Evolutionary conservation across 345 rosid genomes (phyloP), one percentile per base, ranked within the genome.

Genomic region (Pistacia atlantica): DNA sequence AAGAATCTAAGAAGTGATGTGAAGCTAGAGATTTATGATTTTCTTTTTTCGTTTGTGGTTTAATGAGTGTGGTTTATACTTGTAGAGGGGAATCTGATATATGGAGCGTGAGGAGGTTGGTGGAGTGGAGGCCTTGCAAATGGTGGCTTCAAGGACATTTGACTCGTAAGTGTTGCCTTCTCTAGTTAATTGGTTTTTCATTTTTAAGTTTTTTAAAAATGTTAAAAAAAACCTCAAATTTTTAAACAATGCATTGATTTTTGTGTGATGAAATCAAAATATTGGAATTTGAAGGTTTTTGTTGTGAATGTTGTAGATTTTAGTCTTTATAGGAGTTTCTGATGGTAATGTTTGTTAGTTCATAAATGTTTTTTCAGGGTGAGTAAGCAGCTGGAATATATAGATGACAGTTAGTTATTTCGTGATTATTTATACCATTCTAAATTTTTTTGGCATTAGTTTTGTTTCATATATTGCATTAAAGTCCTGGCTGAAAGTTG

Each of bases 121-220:
- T 86, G 33, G 99, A 93, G 78, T 95, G 99, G 99, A 88, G 96
- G 48, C 98, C 98, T 76, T 93, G 99, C 91, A 83, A 89, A 72
- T 95, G 98, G 98, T 93, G 97, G 98, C 86, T 87, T 86, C 84
- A 93, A 37, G 88, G 90, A 1, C 89, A 89, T 42, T 81, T 88
- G 33, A 86, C 87, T 73, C 86, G 96, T 95, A 86, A 76, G 89
- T 46, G 25, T 37, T 42, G 58, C 65, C 61, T 25, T 54, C 46
- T 49, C 20, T 48, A 22, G 35, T 12, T 11, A 20, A 16, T 57
- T 46, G 54, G 16, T 22, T 46, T 67, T 11, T 22, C 57, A 54
- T 3, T 54, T 54, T 54, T 16, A 17, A 20, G 11, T 8, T 62
- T 20, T 20, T 64, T 55, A 17, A 9, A n/a, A 22, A 37, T 2